Evolutionary conservation across 331 rosid species (phyloP).

Genomic region (Acacia pycnantha): DNA sequence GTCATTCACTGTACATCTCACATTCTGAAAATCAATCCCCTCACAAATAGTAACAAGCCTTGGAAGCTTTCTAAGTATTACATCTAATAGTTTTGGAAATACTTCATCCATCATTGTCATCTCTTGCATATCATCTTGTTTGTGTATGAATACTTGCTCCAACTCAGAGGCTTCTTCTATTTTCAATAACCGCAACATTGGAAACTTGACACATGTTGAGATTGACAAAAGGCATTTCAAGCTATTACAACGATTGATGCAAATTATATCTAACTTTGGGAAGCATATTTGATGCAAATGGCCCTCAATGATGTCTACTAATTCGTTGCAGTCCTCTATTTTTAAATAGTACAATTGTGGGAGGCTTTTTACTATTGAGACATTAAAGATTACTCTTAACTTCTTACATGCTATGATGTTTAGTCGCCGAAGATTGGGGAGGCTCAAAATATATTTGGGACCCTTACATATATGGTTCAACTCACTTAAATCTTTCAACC

Average conservation of each 20-base stretch:
- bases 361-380: neutral
- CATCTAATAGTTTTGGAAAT: neutral
- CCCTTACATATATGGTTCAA: neutral
- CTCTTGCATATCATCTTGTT: neutral
- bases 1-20: neutral
- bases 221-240: neutral
- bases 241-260: neutral
- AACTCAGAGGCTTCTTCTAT: neutral
- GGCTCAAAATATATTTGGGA: neutral
- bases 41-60: neutral
- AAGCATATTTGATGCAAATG: neutral
- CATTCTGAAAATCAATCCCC: neutral
- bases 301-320: neutral
- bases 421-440: neutral
- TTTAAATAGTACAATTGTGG: neutral
- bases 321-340: neutral
- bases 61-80: neutral
- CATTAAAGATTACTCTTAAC: neutral
- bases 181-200: rapidly evolving
- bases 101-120: neutral
- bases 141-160: neutral
- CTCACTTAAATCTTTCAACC: neutral
- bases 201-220: neutral
- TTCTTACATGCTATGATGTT: neutral
- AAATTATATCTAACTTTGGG: rapidly evolving